phyloP scores from a whole-genome alignment of 148 eudicot species.

The Euryodendron excelsum region DNA sequence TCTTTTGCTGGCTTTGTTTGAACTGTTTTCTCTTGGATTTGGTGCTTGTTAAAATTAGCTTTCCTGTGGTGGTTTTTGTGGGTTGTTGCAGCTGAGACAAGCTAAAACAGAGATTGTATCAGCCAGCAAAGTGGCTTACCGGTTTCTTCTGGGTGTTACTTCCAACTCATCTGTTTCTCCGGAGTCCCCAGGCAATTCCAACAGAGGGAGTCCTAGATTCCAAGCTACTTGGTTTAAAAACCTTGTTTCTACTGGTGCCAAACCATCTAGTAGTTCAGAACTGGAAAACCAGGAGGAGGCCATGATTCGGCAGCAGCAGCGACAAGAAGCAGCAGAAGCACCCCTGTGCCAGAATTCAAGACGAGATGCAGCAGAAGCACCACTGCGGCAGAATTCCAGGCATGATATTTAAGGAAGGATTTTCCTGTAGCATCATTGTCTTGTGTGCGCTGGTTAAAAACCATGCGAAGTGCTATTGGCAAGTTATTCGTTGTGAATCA shows the following conservation, averaged over 20 bases:
- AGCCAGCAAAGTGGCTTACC: slow-evolving; percentile 90
- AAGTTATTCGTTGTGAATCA: slow-evolving; percentile 11
- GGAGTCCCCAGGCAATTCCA: slow-evolving; percentile 43
- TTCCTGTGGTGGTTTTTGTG: slow-evolving; percentile 1
- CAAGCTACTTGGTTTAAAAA: slow-evolving; percentile 86
- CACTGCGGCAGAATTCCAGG: slow-evolving; percentile 28
- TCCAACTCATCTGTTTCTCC: slow-evolving; percentile 48
- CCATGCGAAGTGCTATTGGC: not conserved
- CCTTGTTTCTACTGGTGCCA: slow-evolving; percentile 63
- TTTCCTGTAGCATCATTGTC: slow-evolving; percentile 10
- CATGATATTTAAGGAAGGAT: slow-evolving; percentile 26
- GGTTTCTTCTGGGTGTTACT: slow-evolving; percentile 62
- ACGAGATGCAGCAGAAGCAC: slow-evolving; percentile 24
- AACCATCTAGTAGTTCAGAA: slow-evolving; percentile 70
- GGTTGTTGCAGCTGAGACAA: slow-evolving; percentile 67
- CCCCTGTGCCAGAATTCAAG: slow-evolving; percentile 29
- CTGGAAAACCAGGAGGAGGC: slow-evolving; percentile 54
- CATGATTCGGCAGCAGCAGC: slow-evolving; percentile 31
- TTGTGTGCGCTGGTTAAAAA: slow-evolving; percentile 30
- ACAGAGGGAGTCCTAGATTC: slow-evolving; percentile 53
- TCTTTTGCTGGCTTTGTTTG: not conserved
- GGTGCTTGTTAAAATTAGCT: not conserved
- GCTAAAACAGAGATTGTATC: slow-evolving; percentile 91
- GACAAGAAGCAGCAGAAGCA: slow-evolving; percentile 14
- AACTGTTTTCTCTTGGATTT: not conserved